Evolutionary conservation across 2,329 filamentous ascomycete genomes (phyloP).

Genomic region (Colletotrichum sp.): DNA sequence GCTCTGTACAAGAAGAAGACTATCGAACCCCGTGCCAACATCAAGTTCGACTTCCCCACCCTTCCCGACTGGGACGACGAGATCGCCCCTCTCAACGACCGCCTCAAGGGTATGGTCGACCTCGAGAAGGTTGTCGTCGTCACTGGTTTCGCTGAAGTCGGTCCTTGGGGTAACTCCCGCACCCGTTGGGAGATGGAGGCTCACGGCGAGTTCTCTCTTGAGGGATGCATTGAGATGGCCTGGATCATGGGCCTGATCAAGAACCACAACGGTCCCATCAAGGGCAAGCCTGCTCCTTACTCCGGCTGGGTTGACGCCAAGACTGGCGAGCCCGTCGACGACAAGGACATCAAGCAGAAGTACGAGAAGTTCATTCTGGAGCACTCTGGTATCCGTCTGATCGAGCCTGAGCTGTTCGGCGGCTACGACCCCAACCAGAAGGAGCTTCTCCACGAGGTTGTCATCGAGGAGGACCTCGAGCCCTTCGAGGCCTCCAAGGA

Average conservation of each 20-base stretch:
- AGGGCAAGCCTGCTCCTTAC: constrained; percentile 82
- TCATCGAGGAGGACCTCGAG: constrained; percentile 95
- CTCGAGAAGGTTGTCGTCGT: constrained; percentile 98
- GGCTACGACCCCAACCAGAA: constrained; percentile 99
- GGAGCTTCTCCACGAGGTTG: constrained; percentile 95
- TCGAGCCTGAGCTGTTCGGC: constrained; percentile 95
- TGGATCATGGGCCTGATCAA: constrained; percentile 99
- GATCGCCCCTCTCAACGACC: constrained; percentile 84
- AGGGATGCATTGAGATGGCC: constrained; percentile 98
- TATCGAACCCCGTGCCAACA: constrained; percentile 92
- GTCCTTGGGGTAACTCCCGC: constrained; percentile 97
- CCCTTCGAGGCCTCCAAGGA: constrained; percentile 98
- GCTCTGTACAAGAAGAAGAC: constrained; percentile 93
- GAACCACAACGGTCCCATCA: constrained; percentile 95
- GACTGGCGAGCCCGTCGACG: constrained; percentile 92
- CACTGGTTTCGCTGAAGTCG: constrained; percentile 94
- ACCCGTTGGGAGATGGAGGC: constrained; percentile 99
- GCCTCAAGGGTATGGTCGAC: constrained; percentile 97
- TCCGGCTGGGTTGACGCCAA: constrained; percentile 97
- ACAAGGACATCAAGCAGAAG: constrained; percentile 97
- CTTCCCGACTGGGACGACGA: constrained; percentile 93
- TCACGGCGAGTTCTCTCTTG: constrained; percentile 92
- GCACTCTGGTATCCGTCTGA: constrained; percentile 95
- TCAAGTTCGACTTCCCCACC: constrained; percentile 95
- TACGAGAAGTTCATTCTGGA: constrained; percentile 98